Evolutionary conservation across 176 grass and related monocot species (phyloP).

Genomic region (Urochloa ruziziensis): DNA sequence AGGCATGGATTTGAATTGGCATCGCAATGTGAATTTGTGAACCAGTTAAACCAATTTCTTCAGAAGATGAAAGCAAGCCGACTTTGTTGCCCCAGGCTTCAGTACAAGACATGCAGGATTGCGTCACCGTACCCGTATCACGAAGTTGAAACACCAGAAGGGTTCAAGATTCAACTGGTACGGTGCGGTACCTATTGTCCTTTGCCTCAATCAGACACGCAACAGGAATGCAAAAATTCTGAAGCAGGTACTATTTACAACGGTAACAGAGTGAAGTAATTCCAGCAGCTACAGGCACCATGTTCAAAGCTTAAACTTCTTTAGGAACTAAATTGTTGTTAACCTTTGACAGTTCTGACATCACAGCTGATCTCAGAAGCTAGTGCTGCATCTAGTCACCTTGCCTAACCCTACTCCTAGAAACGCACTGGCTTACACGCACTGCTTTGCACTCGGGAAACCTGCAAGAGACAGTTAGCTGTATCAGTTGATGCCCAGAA

Average conservation of each 20-base stretch:
- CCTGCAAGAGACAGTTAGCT: background rate
- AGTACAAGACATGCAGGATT: background rate
- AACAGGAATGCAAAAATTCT: background rate
- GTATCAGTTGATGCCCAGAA: background rate
- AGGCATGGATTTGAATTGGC: background rate
- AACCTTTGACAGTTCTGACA: background rate
- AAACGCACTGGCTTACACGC: constrained; percentile 6
- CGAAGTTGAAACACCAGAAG: background rate
- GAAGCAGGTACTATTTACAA: constrained; percentile 33
- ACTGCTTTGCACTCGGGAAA: constrained; percentile 43
- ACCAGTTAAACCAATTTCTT: too few relatives aligned
- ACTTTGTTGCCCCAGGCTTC: background rate
- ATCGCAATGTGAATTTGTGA: background rate
- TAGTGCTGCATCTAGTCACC: background rate
- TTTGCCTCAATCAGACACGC: background rate
- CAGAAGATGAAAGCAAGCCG: background rate
- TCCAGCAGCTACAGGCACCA: background rate
- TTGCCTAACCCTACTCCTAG: constrained; percentile 14
- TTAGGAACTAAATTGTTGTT: background rate
- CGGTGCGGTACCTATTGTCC: too few relatives aligned
- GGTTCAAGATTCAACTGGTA: background rate
- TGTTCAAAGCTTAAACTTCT: background rate
- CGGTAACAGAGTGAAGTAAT: background rate
- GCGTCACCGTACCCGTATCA: background rate
- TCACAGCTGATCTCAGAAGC: background rate